Base-by-base conservation (phyloP, 257 asterid genomes). In the Echium plantagineum region DNA sequence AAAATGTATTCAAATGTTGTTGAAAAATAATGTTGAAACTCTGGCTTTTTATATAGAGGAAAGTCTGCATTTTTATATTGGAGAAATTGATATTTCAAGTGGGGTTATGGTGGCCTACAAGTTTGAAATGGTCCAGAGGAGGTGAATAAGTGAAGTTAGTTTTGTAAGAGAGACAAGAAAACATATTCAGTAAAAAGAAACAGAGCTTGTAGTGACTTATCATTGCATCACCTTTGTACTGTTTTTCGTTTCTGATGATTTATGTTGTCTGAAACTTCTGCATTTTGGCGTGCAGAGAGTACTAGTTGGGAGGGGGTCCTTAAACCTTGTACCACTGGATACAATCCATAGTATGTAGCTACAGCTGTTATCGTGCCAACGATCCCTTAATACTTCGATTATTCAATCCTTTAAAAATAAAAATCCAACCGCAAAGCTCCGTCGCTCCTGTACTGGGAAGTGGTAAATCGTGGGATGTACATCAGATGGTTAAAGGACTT, bases 131-230 rank as follows among this genome's bases (percentile, higher is more conserved):
- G 82, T 72, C 75, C 75, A 67, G n/a, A 56, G 24, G 78, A 69
- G 58, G 66, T 69, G 83, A 75, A 68, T 42, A 52, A 69, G 61
- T 55, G 77, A 73, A 61, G 48, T n/a, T 68, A 72, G 53, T 66
- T 57, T 21, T 20, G 17, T 15, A 9, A 32, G 63, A 65, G 85
- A 58, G 93, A 87, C 95, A 87, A 85, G 60, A 71, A 88, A 74
- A 88, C 96, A 91, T 82, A 69, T 78, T 69, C 68, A 62, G 69
- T 66, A 61, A 73, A 63, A 71, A 21, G 24, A 71, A 63, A 74
- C 66, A 68, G 64, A 69, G 69, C 38, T 56, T 68, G 78, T 66
- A 62, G 60, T 67, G 62, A 51, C 74, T 71, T 79, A 75, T 72
- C 71, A 76, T 77, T 84, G 77, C 75, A 63, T 67, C 71, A 58